phyloP scores from a whole-genome alignment of 2,329 filamentous ascomycete species.

The Aspergillus aculeatus region DNA sequence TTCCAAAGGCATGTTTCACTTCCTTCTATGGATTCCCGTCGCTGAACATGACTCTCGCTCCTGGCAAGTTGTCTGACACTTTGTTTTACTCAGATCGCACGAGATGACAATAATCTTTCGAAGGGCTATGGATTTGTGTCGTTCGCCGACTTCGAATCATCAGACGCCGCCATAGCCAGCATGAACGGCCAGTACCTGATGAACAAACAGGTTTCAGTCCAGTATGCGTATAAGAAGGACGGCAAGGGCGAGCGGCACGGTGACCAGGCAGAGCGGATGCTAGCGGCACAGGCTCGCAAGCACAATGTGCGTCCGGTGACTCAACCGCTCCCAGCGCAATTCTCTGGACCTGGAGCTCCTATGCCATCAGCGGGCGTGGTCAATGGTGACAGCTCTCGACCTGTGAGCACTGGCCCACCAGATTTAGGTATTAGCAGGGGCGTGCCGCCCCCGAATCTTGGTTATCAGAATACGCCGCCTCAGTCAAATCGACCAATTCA shows the following conservation, averaged over 20 bases:
- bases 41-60: neutral
- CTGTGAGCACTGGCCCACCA: constrained; percentile 31
- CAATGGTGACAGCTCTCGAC: constrained; percentile 41
- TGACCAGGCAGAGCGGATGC: constrained; percentile 85
- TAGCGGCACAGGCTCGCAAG: constrained; percentile 88
- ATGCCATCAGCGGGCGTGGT: constrained; percentile 47
- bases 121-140: constrained; percentile 98
- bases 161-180: constrained; percentile 84
- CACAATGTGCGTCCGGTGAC: constrained; percentile 85
- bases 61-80: constrained; percentile 23
- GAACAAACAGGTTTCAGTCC: constrained; percentile 93
- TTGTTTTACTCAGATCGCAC: constrained; percentile 55
- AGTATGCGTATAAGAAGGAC: constrained; percentile 99
- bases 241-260: constrained; percentile 96
- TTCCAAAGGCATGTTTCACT: constrained; percentile 69
- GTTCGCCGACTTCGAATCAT: constrained; percentile 89
- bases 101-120: constrained; percentile 81
- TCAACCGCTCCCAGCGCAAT: constrained; percentile 71
- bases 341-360: constrained; percentile 54
- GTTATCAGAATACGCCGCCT: constrained; percentile 44
- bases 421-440: constrained; percentile 43
- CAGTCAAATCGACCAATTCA: constrained; percentile 55
- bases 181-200: constrained; percentile 97
- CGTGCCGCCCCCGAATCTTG: constrained; percentile 39
- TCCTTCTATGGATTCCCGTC: neutral